Percentiles rank a stretch among this genome's conserved stretches.
phyloP scores from a whole-genome alignment of 306 rosid genomes.

The Cucurbita pepo region DNA sequence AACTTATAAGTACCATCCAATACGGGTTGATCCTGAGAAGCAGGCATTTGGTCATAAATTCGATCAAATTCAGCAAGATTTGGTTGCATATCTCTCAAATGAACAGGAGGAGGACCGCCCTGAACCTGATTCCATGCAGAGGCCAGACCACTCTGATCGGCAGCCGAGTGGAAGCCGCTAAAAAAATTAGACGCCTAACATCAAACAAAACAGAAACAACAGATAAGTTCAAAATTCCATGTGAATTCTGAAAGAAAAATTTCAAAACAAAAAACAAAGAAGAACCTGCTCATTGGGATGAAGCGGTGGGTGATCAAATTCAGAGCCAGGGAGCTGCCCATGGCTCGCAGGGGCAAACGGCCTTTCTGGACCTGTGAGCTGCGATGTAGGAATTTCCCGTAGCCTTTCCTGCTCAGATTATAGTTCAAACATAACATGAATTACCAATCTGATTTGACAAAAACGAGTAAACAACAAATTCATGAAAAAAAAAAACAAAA shows the following conservation, averaged over 20 bases:
- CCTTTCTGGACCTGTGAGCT: slow-evolving; percentile 28
- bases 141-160: slow-evolving; percentile 33
- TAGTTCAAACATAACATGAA: neutral
- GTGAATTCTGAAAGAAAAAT: neutral
- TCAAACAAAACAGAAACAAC: neutral
- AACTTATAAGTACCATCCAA: slow-evolving; percentile 38
- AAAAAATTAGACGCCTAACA: slow-evolving; percentile 61
- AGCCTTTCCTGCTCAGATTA: slow-evolving; percentile 43
- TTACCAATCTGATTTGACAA: neutral
- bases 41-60: slow-evolving; percentile 15
- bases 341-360: slow-evolving; percentile 21
- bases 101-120: slow-evolving; percentile 19
- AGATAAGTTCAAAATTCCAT: neutral
- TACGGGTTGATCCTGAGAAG: slow-evolving; percentile 35
- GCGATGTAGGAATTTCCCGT: slow-evolving; percentile 67
- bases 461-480: neutral
- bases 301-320: slow-evolving; percentile 49
- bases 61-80: slow-evolving; percentile 14
- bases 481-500: neutral
- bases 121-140: slow-evolving; percentile 82
- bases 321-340: slow-evolving; percentile 61
- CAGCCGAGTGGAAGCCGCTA: slow-evolving; percentile 48
- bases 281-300: slow-evolving; percentile 49
- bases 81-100: slow-evolving; percentile 17
- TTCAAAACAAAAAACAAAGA: neutral